Percentiles rank a stretch among this genome's conserved stretches.
Conservation (phyloP, 2,329 filamentous ascomycete species). For the Botrytis fabae region DNA sequence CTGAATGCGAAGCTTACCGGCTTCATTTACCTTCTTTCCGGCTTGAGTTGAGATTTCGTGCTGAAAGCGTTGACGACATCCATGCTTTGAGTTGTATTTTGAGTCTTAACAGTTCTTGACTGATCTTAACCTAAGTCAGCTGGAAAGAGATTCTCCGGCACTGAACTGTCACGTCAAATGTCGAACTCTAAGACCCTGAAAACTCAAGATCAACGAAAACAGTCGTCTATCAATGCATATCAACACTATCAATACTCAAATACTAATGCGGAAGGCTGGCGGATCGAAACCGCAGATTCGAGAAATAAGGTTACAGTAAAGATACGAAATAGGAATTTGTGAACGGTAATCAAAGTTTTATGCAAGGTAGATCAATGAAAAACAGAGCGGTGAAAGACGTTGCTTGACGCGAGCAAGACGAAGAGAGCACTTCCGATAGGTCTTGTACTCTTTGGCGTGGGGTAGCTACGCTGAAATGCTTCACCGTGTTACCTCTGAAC, state of each 20-base stretch:
- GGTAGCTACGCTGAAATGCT: constrained; percentile 5
- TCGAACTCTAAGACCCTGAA: background rate
- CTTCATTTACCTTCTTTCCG: constrained; percentile 10
- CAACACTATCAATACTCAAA: background rate
- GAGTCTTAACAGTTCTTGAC: background rate
- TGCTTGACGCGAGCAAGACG: background rate
- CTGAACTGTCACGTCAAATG: background rate
- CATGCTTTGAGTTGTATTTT: background rate
- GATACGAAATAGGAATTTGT: background rate
- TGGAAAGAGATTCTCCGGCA: background rate
- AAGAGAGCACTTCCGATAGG: constrained; percentile 12
- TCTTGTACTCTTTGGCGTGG: constrained; percentile 10
- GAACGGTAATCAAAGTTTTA: constrained; percentile 2
- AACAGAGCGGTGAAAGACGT: constrained; percentile 17
- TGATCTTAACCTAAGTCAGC: background rate
- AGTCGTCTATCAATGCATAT: background rate
- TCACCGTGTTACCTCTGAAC: constrained; percentile 10
- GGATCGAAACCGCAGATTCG: background rate
- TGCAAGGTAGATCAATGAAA: constrained; percentile 15
- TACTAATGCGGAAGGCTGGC: background rate
- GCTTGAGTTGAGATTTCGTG: background rate
- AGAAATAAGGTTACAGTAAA: background rate
- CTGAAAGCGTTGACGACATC: constrained; percentile 1
- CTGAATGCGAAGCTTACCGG: background rate
- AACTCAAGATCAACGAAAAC: constrained; percentile 1